Evolutionary conservation across 495 filamentous ascomycete genomes (phyloP).

Genomic region (Amphirosellinia nigrospora): DNA sequence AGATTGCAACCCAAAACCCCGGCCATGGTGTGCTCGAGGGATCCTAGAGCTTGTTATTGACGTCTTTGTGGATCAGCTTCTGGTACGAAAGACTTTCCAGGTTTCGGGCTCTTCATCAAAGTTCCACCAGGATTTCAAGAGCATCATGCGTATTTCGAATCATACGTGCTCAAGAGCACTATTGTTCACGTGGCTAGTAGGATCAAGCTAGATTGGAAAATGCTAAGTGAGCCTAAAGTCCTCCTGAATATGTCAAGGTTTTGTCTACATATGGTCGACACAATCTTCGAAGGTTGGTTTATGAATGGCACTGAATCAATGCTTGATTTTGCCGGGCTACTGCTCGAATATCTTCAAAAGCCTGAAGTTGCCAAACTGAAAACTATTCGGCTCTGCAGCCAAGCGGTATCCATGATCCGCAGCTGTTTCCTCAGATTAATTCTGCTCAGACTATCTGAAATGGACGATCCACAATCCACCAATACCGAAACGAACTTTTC

Average conservation of each 20-base stretch:
- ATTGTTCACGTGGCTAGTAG: constrained; percentile 72
- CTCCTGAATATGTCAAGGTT: constrained; percentile 86
- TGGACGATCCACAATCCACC: constrained; percentile 66
- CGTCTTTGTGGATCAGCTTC: constrained; percentile 82
- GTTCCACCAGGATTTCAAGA: constrained; percentile 90
- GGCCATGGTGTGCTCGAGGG: constrained; percentile 76
- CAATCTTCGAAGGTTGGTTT: constrained; percentile 95
- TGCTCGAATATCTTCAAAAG: constrained; percentile 87
- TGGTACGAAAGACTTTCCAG: constrained; percentile 84
- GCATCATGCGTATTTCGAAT: constrained; percentile 92
- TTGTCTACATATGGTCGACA: constrained; percentile 79
- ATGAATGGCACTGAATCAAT: constrained; percentile 80
- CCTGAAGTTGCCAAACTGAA: constrained; percentile 82
- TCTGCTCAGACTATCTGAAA: constrained; percentile 81
- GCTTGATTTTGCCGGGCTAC: constrained; percentile 83
- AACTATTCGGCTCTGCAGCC: constrained; percentile 84
- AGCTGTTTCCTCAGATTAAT: constrained; percentile 76
- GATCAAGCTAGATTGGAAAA: constrained; percentile 71
- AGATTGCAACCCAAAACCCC: constrained; percentile 53
- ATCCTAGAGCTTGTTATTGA: constrained; percentile 75
- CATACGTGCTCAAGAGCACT: constrained; percentile 79
- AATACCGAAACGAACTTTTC: constrained; percentile 67
- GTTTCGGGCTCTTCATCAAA: constrained; percentile 87
- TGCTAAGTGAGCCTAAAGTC: constrained; percentile 80
- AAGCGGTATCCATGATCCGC: constrained; percentile 75